phyloP scores from a whole-genome alignment of 164 flowering plant genomes.

The Magnolia officinalis region DNA sequence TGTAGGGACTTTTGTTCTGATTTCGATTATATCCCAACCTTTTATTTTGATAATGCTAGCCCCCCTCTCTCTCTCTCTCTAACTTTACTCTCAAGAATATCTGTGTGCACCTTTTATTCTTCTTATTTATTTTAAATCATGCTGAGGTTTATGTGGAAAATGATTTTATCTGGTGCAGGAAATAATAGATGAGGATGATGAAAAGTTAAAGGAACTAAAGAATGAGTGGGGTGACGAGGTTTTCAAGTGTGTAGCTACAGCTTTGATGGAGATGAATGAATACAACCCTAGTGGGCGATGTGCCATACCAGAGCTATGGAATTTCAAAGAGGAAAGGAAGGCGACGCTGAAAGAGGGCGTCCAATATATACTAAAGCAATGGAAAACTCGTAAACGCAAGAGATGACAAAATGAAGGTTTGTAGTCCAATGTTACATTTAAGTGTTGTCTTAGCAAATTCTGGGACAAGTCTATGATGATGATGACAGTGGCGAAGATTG shows the following conservation, averaged over 20 bases:
- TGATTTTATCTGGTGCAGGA: constrained; percentile 26
- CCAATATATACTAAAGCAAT: constrained; percentile 20
- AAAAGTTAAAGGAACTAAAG: constrained; percentile 34
- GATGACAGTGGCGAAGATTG: not conserved
- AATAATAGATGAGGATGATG: constrained; percentile 48
- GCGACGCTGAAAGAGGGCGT: constrained; percentile 50
- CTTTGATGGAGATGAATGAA: constrained; percentile 45
- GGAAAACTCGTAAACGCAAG: constrained; percentile 28
- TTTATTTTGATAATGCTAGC: too few species aligned
- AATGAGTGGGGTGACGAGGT: constrained; percentile 42
- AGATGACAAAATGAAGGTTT: constrained; percentile 5
- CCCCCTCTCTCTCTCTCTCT: too few species aligned
- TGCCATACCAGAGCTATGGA: constrained; percentile 49
- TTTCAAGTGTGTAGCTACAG: constrained; percentile 34
- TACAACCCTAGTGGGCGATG: constrained; percentile 56
- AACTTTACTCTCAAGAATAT: too few species aligned
- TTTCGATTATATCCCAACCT: too few species aligned
- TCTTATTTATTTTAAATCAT: too few species aligned
- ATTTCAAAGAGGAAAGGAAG: constrained; percentile 40
- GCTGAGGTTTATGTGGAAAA: not conserved
- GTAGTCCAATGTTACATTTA: not conserved
- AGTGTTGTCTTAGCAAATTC: not conserved
- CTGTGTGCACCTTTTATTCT: too few species aligned
- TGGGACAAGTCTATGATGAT: not conserved
- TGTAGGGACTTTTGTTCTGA: too few species aligned